These are phyloP conservation scores for Ensete ventricosum DNA, from an alignment of 176 grass and related monocot species.

Conservation along the genomic window DNA sequence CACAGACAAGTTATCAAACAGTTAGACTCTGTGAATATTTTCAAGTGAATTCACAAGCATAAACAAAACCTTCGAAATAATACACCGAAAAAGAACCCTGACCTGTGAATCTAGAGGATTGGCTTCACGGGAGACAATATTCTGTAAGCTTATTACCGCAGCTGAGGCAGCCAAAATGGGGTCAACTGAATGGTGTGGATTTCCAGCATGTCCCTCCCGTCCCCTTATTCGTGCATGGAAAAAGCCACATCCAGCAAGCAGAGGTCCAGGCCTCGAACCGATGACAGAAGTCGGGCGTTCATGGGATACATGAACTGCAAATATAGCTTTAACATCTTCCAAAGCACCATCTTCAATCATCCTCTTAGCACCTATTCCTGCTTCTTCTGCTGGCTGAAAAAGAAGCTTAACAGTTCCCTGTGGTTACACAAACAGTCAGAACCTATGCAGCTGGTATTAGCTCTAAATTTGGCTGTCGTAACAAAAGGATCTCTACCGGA, in stretches of 20 bases:
- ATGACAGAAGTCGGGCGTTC: constrained; percentile 57
- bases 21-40: no score
- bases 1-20: not conserved
- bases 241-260: constrained; percentile 89
- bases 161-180: constrained; percentile 56
- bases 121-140: constrained; percentile 75
- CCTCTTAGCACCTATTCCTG: constrained; percentile 66
- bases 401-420: constrained; percentile 91
- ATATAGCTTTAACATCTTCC: constrained; percentile 79
- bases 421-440: not conserved
- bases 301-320: constrained; percentile 82
- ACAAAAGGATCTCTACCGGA: not conserved
- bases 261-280: constrained; percentile 49
- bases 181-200: constrained; percentile 7
- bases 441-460: not conserved
- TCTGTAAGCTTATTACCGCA: constrained; percentile 69
- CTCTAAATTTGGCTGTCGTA: not conserved
- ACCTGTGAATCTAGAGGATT: constrained; percentile 87
- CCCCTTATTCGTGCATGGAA: constrained; percentile 55
- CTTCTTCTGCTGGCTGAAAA: constrained; percentile 93
- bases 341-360: constrained; percentile 95
- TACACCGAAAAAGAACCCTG: not conserved
- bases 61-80: no score
- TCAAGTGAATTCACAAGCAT: no score
- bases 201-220: not conserved